Evolutionary conservation across 169 alveolate species (phyloP), one percentile per base, ranked within the genome.

Genomic region (Eimeria tenella): DNA sequence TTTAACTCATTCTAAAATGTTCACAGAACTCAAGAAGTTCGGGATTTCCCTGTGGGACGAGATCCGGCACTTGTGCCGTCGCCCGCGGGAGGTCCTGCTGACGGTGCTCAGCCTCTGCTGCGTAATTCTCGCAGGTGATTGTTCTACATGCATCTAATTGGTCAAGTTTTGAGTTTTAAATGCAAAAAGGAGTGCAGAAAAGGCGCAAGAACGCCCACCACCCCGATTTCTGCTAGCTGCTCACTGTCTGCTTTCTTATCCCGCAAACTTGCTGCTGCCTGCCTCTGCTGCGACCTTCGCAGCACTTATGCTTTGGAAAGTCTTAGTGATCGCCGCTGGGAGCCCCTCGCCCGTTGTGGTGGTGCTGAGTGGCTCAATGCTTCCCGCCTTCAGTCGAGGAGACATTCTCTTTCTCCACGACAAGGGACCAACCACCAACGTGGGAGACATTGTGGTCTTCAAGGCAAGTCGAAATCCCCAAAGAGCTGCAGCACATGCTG

Each of bases 291-390:
- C 19, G 49, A 89, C 94, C 21, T 77, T 93, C 58, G 74, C 99
- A 63, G 99, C 99, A 7, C 95, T 98, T 52, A 98, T 98, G 99
- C 97, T 98, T 4, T 98, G 99, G 99, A 98, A 97, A 93, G 96
- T 98, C 17, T 94, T 98, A 77, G 97, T 98, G 98, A 88, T 98
- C 19, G 95, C 94, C 49, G 96, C 99, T 23, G 93, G 93, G 68
- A 96, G 98, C 55, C 99, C 98, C 60, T 94, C 98, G 63, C 99
- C 99, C 15, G 98, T 98, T 5, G 99, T 98, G 13, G 99, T 98
- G 58, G 99, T 98, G 8, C 96, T 98, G 63, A 68, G 90, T 21
- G 99, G 99, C 50, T 96, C 98, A 77, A 98, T 98, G 99, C 99
- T 98, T 95, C 99, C 99, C 0, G 98, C 99, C 55, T 97, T 97